phyloP scores from a whole-genome alignment of 2,329 filamentous ascomycete species.

The Colletotrichum sp. region DNA sequence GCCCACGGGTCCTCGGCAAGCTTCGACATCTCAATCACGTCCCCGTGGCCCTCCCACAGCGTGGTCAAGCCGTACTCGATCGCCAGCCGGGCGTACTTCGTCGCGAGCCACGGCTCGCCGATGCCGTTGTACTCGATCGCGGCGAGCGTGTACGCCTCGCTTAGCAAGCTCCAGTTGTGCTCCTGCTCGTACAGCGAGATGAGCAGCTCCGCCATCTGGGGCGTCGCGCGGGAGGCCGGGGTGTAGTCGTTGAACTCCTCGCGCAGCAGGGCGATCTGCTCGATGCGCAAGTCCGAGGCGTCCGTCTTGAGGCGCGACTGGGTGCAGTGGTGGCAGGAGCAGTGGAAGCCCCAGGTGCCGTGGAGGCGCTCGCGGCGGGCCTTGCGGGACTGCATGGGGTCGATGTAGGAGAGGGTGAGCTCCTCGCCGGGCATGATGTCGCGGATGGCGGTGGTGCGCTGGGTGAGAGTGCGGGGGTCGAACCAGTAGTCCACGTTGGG shows the following conservation, averaged over 20 bases:
- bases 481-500: constrained; percentile 50
- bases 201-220: constrained; percentile 42
- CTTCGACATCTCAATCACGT: constrained; percentile 37
- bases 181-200: constrained; percentile 45
- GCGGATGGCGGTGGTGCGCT: constrained; percentile 42
- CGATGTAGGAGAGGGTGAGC: constrained; percentile 47
- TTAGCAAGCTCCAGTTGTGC: constrained; percentile 35
- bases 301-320: constrained; percentile 26
- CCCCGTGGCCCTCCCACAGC: constrained; percentile 24
- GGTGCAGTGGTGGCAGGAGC: constrained; percentile 43
- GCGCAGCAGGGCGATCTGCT: constrained; percentile 34
- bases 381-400: constrained; percentile 34
- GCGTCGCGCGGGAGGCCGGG: constrained; percentile 31
- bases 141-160: constrained; percentile 40
- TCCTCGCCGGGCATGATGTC: constrained; percentile 46
- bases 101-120: constrained; percentile 43
- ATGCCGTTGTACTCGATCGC: constrained; percentile 43
- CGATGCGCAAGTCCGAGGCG: constrained; percentile 42
- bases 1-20: constrained; percentile 37
- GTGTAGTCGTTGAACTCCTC: constrained; percentile 35
- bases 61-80: constrained; percentile 37
- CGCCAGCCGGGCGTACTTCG: constrained; percentile 41
- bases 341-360: constrained; percentile 43
- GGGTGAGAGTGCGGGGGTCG: constrained; percentile 40
- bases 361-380: constrained; percentile 34